These are phyloP conservation scores for Sapria himalayana DNA, from an alignment of 345 rosid genomes.

Conservation along the genomic window DNA sequence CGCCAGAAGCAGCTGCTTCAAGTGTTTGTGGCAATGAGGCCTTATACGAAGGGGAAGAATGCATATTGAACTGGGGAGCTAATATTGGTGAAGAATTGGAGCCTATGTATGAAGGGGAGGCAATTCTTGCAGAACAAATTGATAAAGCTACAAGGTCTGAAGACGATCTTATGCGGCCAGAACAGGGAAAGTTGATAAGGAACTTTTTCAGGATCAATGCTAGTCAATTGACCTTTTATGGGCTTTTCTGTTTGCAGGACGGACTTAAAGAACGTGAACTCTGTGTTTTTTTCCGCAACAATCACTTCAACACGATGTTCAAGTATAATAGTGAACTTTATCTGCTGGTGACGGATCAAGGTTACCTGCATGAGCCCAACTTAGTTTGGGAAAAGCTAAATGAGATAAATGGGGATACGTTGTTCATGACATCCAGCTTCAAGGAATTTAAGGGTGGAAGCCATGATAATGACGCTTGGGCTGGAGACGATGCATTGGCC, in stretches of 20 bases:
- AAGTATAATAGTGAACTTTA: conserved; percentile 93
- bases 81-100: conserved; percentile 36
- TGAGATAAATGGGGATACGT: conserved; percentile 94
- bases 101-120: conserved; percentile 97
- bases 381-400: conserved; percentile 95
- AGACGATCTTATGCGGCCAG: conserved; percentile 46
- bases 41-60: conserved; percentile 91
- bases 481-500: conserved; percentile 63
- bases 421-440: conserved; percentile 71
- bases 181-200: conserved; percentile 57
- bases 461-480: conserved; percentile 50
- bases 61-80: conserved; percentile 48
- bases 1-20: conserved; percentile 25
- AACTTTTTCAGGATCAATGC: conserved; percentile 71
- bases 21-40: conserved; percentile 67
- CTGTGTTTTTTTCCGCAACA: conserved; percentile 91
- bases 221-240: conserved; percentile 67
- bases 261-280: conserved; percentile 88
- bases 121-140: conserved; percentile 56
- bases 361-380: conserved; percentile 78
- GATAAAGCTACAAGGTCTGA: conserved; percentile 25
- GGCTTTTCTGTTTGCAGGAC: conserved; percentile 84
- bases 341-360: conserved; percentile 96
- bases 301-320: conserved; percentile 98
- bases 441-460: conserved; percentile 72